Evolutionary conservation across 805 yeast genomes (phyloP), one percentile per base, ranked within the genome.

Genomic region (Yarrowia sp.): DNA sequence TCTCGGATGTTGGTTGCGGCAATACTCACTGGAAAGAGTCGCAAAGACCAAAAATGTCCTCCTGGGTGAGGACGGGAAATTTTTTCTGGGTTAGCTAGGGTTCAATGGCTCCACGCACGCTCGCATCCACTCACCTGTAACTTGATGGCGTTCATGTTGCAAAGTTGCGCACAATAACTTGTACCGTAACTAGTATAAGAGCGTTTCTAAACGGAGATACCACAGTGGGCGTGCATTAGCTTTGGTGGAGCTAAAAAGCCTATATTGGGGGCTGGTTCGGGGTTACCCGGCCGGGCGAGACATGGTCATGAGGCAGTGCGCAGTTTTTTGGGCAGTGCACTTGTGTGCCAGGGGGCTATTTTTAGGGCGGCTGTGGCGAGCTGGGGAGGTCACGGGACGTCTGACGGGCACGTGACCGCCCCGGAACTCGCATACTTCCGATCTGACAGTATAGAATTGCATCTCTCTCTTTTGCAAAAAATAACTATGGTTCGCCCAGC

Each of bases 31-130:
- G 81, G 78, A 94, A 94, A 68, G 87, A 88, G 63, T 93, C 97
- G 69, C 93, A 88, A 63, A 94, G 81, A 36, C 78, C 80, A 73
- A 93, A 92, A 51, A 94, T 78, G 66, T 92, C 97, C 67, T 88
- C 89, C 74, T 94, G 98, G 33, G 85, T 81, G 66, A 94, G 80
- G 38, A 83, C 79, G 3, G 99, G 97, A 74, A 83, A 92, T 77
- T 90, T 93, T 77, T 84, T 90, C 85, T 86, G 72, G 27, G 61
- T 55, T 55, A 55, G 60, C 24, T 3, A 7, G 31, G 4, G 38
- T 1, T 25, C 27, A 36, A n/a, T 63, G 39, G 32, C 31, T 22
- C 22, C 9, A 16, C 7, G n/a, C 31, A 24, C 16, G 12, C 32
- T 44, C 10, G 41, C 24, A 19, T 41, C 10, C 18, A 74, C 84